phyloP scores from a whole-genome alignment of 2,329 filamentous ascomycete species.

The Zymoseptoria ardabiliae region DNA sequence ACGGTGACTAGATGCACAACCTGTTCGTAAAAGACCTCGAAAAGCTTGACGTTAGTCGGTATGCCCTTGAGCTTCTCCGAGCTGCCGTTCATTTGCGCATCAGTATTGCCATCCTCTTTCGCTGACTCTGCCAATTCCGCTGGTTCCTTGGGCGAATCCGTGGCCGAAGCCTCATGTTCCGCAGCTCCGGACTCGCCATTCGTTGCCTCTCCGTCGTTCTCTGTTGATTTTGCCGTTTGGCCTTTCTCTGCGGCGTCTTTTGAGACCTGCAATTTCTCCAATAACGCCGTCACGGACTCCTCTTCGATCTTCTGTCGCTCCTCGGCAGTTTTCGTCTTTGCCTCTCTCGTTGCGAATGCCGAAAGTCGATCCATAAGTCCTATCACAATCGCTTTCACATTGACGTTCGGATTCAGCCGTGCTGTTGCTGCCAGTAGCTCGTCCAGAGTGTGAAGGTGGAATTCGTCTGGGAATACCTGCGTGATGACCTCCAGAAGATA shows the following conservation, averaged over 20 bases:
- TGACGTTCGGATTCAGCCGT: constrained; percentile 88
- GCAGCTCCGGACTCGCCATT: constrained; percentile 23
- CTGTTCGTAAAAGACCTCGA: constrained; percentile 95
- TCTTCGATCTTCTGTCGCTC: constrained; percentile 73
- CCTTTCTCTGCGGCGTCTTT: constrained; percentile 44
- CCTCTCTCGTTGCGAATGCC: constrained; percentile 85
- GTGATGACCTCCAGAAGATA: constrained; percentile 97
- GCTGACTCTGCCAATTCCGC: constrained; percentile 16
- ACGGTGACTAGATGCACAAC: constrained; percentile 89
- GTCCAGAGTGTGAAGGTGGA: constrained; percentile 92
- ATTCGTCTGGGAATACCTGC: constrained; percentile 97
- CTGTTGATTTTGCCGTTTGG: constrained; percentile 15
- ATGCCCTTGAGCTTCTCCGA: constrained; percentile 49
- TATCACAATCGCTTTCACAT: constrained; percentile 96
- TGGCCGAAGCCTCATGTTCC: constrained; percentile 14
- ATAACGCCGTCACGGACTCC: constrained; percentile 68
- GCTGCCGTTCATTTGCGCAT: constrained; percentile 35
- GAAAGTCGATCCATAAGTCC: constrained; percentile 95
- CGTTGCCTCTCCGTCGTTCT: constrained; percentile 18
- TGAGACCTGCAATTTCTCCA: constrained; percentile 69
- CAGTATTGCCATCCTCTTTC: constrained; percentile 21
- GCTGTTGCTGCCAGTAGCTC: constrained; percentile 91
- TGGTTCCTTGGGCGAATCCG: constrained; percentile 24
- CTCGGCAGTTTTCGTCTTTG: constrained; percentile 61
- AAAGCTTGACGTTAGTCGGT: constrained; percentile 74